Conservation (phyloP, 225 moss, liverwort and hornwort genomes). For the Pleurozium schreberi region DNA sequence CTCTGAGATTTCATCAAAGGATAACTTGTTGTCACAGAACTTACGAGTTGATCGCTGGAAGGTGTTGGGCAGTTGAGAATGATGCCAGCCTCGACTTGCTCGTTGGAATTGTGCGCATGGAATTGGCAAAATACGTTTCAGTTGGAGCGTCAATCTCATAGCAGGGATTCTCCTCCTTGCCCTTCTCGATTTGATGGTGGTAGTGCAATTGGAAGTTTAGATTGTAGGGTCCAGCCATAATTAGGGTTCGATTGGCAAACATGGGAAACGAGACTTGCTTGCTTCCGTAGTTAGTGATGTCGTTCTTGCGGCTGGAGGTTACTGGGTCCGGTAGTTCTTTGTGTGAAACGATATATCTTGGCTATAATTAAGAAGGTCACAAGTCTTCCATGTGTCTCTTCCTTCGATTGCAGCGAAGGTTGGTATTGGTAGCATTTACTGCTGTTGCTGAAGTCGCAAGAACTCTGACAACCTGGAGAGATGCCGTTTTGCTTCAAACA, state of each 20-base stretch:
- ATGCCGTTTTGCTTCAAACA: not conserved
- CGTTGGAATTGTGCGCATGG: not conserved
- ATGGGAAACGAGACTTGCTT: not conserved
- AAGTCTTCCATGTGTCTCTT: not conserved
- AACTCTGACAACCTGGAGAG: not conserved
- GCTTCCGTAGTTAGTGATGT: not conserved
- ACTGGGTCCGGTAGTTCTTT: not conserved
- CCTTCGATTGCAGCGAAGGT: not conserved
- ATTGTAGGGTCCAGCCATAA: not conserved
- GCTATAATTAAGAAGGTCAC: not conserved
- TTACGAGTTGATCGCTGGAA: not conserved
- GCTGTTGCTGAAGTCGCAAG: not conserved
- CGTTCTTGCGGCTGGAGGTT: not conserved
- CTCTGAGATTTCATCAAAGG: not conserved
- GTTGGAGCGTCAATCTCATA: not conserved
- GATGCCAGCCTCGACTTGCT: not conserved
- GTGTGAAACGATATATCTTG: not conserved
- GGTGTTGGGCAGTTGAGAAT: not conserved
- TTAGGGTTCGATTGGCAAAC: not conserved
- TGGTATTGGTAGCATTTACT: not conserved
- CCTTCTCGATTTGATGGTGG: not conserved
- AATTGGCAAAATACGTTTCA: not conserved
- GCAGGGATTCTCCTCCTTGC: not conserved
- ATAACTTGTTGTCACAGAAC: too few species aligned
- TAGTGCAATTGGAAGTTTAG: too few species aligned